A percentile compares a stretch with the other conserved stretches of the same genome.
Evolutionary conservation across 768 basidiomycete genomes (phyloP).

Genomic region (Strobilomyces confusus): DNA sequence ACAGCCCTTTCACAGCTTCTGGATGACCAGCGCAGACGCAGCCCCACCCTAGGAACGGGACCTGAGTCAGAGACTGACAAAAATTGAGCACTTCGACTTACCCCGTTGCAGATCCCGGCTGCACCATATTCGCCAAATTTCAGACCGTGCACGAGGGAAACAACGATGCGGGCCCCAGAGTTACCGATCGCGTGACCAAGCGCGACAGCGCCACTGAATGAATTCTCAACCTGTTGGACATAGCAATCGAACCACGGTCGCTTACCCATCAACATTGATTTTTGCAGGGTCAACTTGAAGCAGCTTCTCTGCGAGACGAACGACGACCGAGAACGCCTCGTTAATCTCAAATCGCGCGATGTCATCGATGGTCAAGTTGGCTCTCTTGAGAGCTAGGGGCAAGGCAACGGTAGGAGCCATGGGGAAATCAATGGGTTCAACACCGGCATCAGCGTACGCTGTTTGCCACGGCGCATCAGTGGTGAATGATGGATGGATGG

Average conservation of each 20-base stretch:
- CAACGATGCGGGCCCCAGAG: conserved; percentile 91
- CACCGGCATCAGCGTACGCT: conserved; percentile 97
- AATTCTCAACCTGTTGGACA: conserved; percentile 5
- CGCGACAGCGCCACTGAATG: conserved; percentile 85
- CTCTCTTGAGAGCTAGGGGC: conserved; percentile 82
- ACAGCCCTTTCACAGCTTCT: conserved; percentile 60
- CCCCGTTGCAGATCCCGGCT: conserved; percentile 96
- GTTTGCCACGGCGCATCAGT: conserved; percentile 3
- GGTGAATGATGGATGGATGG: neutral
- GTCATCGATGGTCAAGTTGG: conserved; percentile 77
- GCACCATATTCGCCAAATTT: conserved; percentile 92
- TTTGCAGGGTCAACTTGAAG: conserved; percentile 80
- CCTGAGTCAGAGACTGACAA: conserved; percentile 15
- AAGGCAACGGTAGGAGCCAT: conserved; percentile 89
- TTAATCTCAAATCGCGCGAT: conserved; percentile 95
- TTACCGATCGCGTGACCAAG: conserved; percentile 96
- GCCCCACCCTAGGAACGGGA: conserved; percentile 69
- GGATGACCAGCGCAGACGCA: conserved; percentile 85
- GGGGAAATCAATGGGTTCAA: conserved; percentile 97
- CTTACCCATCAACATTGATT: conserved; percentile 86
- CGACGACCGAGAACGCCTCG: conserved; percentile 96
- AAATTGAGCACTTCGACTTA: conserved; percentile 39
- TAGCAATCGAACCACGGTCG: conserved; percentile 10
- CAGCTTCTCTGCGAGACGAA: conserved; percentile 85
- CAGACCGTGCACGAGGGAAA: conserved; percentile 88